These are phyloP conservation scores for Talaromyces sp. DNA, from an alignment of 2,329 filamentous ascomycete genomes.

Conservation along the genomic window DNA sequence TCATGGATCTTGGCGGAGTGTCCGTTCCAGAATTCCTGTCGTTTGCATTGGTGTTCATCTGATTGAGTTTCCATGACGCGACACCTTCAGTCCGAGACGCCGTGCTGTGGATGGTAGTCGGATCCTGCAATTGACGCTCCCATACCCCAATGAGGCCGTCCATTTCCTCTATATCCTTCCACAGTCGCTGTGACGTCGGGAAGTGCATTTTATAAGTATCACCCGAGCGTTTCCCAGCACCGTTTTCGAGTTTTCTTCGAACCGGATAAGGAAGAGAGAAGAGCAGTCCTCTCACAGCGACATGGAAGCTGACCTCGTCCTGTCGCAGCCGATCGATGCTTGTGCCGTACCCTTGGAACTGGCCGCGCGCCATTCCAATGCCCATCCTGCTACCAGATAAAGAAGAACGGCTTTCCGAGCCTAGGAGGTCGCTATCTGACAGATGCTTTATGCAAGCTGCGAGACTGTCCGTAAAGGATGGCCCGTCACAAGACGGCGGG, in stretches of 20 bases:
- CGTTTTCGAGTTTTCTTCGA: slow-evolving; percentile 47
- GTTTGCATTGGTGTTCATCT: not conserved
- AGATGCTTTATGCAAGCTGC: slow-evolving; percentile 81
- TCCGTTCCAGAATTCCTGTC: not conserved
- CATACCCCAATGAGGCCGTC: slow-evolving; percentile 56
- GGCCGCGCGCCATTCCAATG: slow-evolving; percentile 47
- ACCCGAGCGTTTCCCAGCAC: slow-evolving; percentile 29
- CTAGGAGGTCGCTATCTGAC: slow-evolving; percentile 82
- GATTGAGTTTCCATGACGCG: slow-evolving; percentile 29
- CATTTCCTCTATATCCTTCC: slow-evolving; percentile 77
- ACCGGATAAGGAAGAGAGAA: slow-evolving; percentile 84
- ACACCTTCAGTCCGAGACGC: slow-evolving; percentile 20
- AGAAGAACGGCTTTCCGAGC: slow-evolving; percentile 52
- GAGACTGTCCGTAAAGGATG: slow-evolving; percentile 67
- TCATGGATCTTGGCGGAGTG: slow-evolving; percentile 21
- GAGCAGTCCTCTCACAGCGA: slow-evolving; percentile 77
- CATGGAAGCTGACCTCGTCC: slow-evolving; percentile 90
- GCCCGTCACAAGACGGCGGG: slow-evolving; percentile 65
- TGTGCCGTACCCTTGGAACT: slow-evolving; percentile 48
- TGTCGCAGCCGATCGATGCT: slow-evolving; percentile 74
- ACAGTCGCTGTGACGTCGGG: slow-evolving; percentile 75
- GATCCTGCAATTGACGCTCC: slow-evolving; percentile 29
- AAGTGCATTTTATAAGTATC: slow-evolving; percentile 90
- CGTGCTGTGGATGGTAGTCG: not conserved
- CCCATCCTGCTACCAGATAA: slow-evolving; percentile 39